Conservation (phyloP, 805 yeast species). For the Ogataea naganishii region DNA sequence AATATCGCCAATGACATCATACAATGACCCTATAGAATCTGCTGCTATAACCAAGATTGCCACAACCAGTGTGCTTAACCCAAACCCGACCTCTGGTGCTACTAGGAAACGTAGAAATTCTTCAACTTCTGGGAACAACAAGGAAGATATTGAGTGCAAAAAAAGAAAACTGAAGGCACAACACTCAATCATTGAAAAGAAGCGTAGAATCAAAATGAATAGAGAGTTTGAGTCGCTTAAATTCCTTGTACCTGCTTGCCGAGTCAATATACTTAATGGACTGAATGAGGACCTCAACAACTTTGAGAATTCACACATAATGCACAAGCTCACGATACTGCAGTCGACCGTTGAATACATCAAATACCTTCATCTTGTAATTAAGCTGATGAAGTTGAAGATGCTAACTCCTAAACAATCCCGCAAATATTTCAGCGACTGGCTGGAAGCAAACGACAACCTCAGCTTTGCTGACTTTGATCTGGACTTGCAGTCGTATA, state of each 20-base stretch:
- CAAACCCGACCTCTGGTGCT: no score
- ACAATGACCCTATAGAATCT: constrained; percentile 12
- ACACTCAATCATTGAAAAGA: constrained; percentile 74
- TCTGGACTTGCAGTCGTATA: constrained; percentile 47
- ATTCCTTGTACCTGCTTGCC: constrained; percentile 70
- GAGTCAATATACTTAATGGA: constrained; percentile 31
- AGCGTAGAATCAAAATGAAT: constrained; percentile 70
- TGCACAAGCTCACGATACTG: constrained; percentile 73
- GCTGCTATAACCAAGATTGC: constrained; percentile 1
- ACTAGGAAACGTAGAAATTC: constrained; percentile 20
- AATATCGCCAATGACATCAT: constrained; percentile 22
- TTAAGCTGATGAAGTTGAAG: constrained; percentile 41
- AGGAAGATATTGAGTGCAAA: constrained; percentile 29
- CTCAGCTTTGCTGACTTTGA: constrained; percentile 45
- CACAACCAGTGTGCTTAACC: not conserved
- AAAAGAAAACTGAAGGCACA: constrained; percentile 43
- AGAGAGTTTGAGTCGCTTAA: constrained; percentile 78
- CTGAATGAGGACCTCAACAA: constrained; percentile 13
- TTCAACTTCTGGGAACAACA: constrained; percentile 12
- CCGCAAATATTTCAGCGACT: constrained; percentile 14
- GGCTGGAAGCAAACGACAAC: constrained; percentile 26
- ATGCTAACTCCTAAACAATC: constrained; percentile 21
- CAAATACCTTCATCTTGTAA: constrained; percentile 54
- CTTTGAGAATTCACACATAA: constrained; percentile 26
- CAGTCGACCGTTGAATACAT: constrained; percentile 82